These are phyloP conservation scores for Aspergillus baeticus DNA, from an alignment of 495 filamentous ascomycete genomes.

Conservation along the genomic window DNA sequence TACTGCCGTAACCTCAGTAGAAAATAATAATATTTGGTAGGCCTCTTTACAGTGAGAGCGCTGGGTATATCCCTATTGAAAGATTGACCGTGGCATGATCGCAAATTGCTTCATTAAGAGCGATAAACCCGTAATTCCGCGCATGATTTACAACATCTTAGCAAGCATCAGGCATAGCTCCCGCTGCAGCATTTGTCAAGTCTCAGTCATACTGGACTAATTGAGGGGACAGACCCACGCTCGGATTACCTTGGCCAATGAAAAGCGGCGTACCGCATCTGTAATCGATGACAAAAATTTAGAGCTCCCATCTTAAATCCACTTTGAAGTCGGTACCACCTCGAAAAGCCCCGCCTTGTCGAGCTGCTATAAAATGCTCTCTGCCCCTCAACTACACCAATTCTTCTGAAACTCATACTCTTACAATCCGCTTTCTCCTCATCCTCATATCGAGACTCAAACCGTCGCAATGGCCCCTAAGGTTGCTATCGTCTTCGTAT, in stretches of 20 bases:
- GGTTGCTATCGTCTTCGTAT: conserved; percentile 85
- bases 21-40: too few species aligned
- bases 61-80: too few species aligned
- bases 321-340: background rate
- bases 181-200: conserved; percentile 4
- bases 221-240: conserved; percentile 13
- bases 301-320: background rate
- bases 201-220: conserved; percentile 37
- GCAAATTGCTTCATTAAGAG: too few species aligned
- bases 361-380: background rate
- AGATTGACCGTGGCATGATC: too few species aligned
- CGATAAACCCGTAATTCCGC: too few species aligned
- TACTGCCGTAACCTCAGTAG: too few species aligned
- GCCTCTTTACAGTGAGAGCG: too few species aligned
- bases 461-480: conserved; percentile 80
- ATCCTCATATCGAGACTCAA: background rate
- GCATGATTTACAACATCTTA: too few species aligned
- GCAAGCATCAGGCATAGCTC: too few species aligned
- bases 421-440: conserved; percentile 1
- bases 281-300: conserved; percentile 40
- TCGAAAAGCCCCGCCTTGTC: background rate
- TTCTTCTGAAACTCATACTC: background rate
- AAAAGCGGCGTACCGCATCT: conserved; percentile 14
- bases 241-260: conserved; percentile 1
- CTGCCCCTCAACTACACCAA: too few species aligned